A percentile compares a stretch with the other conserved stretches of the same genome.
phyloP scores from a whole-genome alignment of 805 yeast genomes.

The Pichia californica region DNA sequence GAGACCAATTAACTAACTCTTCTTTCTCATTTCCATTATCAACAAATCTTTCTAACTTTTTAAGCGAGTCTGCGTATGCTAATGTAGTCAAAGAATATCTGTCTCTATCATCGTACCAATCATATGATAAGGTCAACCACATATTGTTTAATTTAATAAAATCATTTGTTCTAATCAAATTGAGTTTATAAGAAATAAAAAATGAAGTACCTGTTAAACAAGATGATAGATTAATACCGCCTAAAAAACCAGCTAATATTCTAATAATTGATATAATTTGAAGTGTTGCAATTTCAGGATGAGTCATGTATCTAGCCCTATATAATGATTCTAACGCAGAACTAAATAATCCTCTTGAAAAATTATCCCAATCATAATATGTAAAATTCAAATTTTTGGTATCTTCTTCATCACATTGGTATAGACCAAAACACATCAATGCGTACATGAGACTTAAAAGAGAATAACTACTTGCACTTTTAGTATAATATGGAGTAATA shows the following conservation, averaged over 20 bases:
- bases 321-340: conserved; percentile 29
- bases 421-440: conserved; percentile 26
- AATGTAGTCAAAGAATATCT: conserved; percentile 19
- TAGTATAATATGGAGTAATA: conserved; percentile 20
- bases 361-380: conserved; percentile 23
- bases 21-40: background rate
- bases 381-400: conserved; percentile 18
- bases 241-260: conserved; percentile 23
- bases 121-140: conserved; percentile 28
- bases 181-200: conserved; percentile 21
- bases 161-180: conserved; percentile 17
- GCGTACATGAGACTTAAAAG: conserved; percentile 29
- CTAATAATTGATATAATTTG: conserved; percentile 26
- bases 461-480: conserved; percentile 22
- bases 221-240: conserved; percentile 27
- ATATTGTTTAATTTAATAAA: conserved; percentile 12
- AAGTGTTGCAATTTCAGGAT: conserved; percentile 22
- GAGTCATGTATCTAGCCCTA: conserved; percentile 30
- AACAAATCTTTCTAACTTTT: conserved; percentile 19
- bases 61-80: conserved; percentile 19
- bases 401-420: conserved; percentile 22
- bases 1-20: conserved; percentile 16
- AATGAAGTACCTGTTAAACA: conserved; percentile 18
- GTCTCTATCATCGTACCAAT: conserved; percentile 29
- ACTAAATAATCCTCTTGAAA: conserved; percentile 25